phyloP scores from a whole-genome alignment of 805 yeast species.

The Cyberlindnera mississippiensis region DNA sequence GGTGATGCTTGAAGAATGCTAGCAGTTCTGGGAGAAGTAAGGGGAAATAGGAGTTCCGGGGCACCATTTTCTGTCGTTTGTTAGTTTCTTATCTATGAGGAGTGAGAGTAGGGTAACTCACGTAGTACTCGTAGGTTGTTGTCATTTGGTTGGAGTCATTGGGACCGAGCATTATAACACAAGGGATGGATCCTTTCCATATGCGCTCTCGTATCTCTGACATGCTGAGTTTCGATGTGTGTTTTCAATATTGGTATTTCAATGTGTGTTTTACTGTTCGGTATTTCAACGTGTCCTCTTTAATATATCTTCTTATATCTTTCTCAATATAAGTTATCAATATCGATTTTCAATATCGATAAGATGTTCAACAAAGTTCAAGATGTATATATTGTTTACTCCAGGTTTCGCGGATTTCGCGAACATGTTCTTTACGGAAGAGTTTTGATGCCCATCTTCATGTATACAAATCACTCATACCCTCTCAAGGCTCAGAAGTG shows the following conservation, averaged over 20 bases:
- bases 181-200: conserved; percentile 55
- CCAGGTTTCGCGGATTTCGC: no score
- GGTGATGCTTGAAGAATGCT: conserved; percentile 34
- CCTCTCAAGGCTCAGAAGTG: no score
- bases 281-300: background rate
- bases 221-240: no score
- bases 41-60: conserved; percentile 54
- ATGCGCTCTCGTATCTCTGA: conserved; percentile 38
- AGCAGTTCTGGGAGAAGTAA: conserved; percentile 35
- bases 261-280: background rate
- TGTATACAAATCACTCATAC: no score
- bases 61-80: conserved; percentile 16
- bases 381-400: no score
- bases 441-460: no score
- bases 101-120: background rate
- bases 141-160: conserved; percentile 23
- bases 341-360: no score
- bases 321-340: no score
- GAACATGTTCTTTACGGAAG: no score
- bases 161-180: conserved; percentile 33
- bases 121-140: conserved; percentile 8
- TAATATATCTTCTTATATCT: no score
- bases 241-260: no score
- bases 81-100: background rate
- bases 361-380: no score